A percentile compares a stretch with the other conserved stretches of the same genome.
Evolutionary conservation across 768 basidiomycete species (phyloP).

Genomic region (Arthromyces matolae): DNA sequence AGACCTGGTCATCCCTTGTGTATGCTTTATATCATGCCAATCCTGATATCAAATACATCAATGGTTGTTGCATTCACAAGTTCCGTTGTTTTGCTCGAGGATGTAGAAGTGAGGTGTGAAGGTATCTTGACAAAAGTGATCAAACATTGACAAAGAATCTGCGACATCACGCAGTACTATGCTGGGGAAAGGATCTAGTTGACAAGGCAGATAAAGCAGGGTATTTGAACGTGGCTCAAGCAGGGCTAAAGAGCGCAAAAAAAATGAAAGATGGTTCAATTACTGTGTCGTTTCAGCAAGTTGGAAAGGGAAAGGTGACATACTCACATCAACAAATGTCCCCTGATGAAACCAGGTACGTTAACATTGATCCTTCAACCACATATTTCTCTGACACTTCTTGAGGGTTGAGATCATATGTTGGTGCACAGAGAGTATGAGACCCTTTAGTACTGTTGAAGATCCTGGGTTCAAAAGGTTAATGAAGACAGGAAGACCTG

Average conservation of each 20-base stretch:
- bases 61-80: slow-evolving; percentile 18
- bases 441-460: neutral
- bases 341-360: slow-evolving; percentile 16
- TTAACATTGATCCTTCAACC: neutral
- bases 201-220: slow-evolving; percentile 11
- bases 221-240: slow-evolving; percentile 6
- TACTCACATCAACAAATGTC: slow-evolving; percentile 24
- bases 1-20: slow-evolving; percentile 26
- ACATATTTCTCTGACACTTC: neutral
- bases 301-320: slow-evolving; percentile 24
- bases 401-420: neutral
- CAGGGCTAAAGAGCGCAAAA: slow-evolving; percentile 4
- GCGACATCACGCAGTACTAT: slow-evolving; percentile 22
- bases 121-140: slow-evolving; percentile 27
- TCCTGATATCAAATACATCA: slow-evolving; percentile 8
- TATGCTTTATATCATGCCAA: slow-evolving; percentile 28
- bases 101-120: slow-evolving; percentile 16
- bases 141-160: slow-evolving; percentile 26
- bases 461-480: neutral
- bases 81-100: slow-evolving; percentile 23
- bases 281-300: slow-evolving; percentile 24
- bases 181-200: slow-evolving; percentile 26
- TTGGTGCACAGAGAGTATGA: neutral
- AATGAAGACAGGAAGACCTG: too few relatives aligned
- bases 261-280: slow-evolving; percentile 19